Conservation (phyloP, 2,329 filamentous ascomycete species). For the Cladosporium oxysporum region DNA sequence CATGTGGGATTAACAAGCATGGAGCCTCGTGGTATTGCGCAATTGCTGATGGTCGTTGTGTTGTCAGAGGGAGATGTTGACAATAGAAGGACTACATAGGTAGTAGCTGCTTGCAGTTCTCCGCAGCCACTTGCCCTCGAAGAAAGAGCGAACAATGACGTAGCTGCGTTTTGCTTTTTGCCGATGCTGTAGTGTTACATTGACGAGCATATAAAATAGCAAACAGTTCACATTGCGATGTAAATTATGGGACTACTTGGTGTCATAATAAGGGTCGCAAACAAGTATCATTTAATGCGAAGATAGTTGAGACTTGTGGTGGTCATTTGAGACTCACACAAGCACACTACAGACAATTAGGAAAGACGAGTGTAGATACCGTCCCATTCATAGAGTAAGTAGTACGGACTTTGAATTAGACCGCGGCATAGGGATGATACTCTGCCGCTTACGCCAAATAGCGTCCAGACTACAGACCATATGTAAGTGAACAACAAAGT, state of each 20-base stretch:
- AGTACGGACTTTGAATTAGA: no score
- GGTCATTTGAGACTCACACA: background rate
- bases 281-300: background rate
- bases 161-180: background rate
- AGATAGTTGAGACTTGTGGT: background rate
- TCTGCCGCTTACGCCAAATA: background rate
- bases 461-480: background rate
- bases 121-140: background rate
- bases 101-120: background rate
- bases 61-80: background rate
- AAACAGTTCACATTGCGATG: background rate
- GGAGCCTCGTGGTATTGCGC: background rate
- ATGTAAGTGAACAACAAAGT: no score
- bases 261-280: background rate
- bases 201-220: background rate
- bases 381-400: no score
- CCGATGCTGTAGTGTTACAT: no score
- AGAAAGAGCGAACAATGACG: constrained; percentile 8
- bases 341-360: no score
- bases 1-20: constrained; percentile 30
- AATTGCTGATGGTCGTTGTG: background rate
- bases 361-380: no score
- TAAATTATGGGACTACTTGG: no score
- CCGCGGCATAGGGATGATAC: no score
- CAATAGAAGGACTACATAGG: background rate